These are phyloP conservation scores for Fusarium xylarioides DNA, from an alignment of 2,329 filamentous ascomycete species.

Conservation along the genomic window DNA sequence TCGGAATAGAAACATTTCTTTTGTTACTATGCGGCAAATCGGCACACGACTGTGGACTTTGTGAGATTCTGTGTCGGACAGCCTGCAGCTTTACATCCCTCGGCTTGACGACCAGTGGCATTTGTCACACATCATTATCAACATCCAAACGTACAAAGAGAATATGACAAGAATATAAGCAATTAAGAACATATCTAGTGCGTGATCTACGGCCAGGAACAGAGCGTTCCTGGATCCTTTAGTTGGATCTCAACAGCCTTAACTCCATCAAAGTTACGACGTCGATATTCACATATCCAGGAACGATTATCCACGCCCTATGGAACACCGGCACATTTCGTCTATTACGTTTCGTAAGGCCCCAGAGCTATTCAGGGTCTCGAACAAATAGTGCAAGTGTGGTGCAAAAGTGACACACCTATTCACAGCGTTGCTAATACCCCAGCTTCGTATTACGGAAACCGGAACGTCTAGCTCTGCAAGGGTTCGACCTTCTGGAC, in stretches of 20 bases:
- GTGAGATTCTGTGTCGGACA: slow-evolving; percentile 60
- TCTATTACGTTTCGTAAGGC: slow-evolving; percentile 13
- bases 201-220: neutral
- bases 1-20: slow-evolving; percentile 46
- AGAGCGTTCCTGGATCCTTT: slow-evolving; percentile 44
- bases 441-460: slow-evolving; percentile 46
- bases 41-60: slow-evolving; percentile 60
- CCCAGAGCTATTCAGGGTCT: slow-evolving; percentile 43
- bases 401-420: slow-evolving; percentile 48
- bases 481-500: slow-evolving; percentile 46
- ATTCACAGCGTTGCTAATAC: slow-evolving; percentile 47
- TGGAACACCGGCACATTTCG: slow-evolving; percentile 48
- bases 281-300: slow-evolving; percentile 47
- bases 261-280: slow-evolving; percentile 51
- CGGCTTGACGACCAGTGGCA: slow-evolving; percentile 55
- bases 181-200: slow-evolving; percentile 44
- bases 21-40: slow-evolving; percentile 58
- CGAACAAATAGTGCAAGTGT: slow-evolving; percentile 47
- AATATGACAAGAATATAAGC: slow-evolving; percentile 34
- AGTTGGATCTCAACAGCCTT: slow-evolving; percentile 54
- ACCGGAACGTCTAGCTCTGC: slow-evolving; percentile 30
- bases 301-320: slow-evolving; percentile 54
- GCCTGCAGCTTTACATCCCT: slow-evolving; percentile 63
- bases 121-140: neutral
- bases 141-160: neutral